A percentile compares a stretch with the other conserved stretches of the same genome.
Evolutionary conservation across 441 rosid genomes (phyloP).

Genomic region (Croton setiger): DNA sequence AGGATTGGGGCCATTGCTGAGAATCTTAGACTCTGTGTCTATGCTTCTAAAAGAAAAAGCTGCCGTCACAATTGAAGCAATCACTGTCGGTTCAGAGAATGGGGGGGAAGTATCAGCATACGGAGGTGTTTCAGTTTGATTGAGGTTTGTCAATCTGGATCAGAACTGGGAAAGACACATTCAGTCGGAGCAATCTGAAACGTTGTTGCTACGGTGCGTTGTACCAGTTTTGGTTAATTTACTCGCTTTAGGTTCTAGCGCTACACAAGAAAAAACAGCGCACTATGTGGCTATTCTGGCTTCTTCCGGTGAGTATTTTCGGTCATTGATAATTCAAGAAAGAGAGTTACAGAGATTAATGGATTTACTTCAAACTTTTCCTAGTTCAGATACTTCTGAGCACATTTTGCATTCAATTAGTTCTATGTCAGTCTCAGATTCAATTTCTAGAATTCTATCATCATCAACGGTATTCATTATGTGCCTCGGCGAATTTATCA

Average conservation of each 20-base stretch:
- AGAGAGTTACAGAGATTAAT: slow-evolving; percentile 55
- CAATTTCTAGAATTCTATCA: slow-evolving; percentile 36
- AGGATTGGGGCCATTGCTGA: slow-evolving; percentile 62
- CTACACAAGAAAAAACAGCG: slow-evolving; percentile 50
- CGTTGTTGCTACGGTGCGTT: slow-evolving; percentile 52
- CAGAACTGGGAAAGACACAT: slow-evolving; percentile 42
- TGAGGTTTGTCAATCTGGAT: slow-evolving; percentile 64
- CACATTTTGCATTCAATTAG: slow-evolving; percentile 44
- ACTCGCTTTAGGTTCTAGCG: slow-evolving; percentile 34
- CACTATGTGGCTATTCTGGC: slow-evolving; percentile 48
- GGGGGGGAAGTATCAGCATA: slow-evolving; percentile 70
- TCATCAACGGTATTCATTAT: slow-evolving; percentile 56
- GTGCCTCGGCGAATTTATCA: slow-evolving; percentile 57
- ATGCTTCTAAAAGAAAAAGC: slow-evolving; percentile 55
- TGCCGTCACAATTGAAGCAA: slow-evolving; percentile 59
- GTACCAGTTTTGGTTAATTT: slow-evolving; percentile 53
- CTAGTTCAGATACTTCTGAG: slow-evolving; percentile 46
- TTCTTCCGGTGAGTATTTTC: slow-evolving; percentile 57
- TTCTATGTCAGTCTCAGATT: slow-evolving; percentile 39
- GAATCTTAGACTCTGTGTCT: slow-evolving; percentile 60
- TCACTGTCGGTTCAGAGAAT: slow-evolving; percentile 62
- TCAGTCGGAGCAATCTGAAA: slow-evolving; percentile 63
- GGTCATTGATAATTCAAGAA: slow-evolving; percentile 50
- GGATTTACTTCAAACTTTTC: slow-evolving; percentile 37
- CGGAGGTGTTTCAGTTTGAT: slow-evolving; percentile 56